Evolutionary conservation across 148 eudicot genomes (phyloP), one percentile per base, ranked within the genome.

Genomic region (Simmondsia chinensis): DNA sequence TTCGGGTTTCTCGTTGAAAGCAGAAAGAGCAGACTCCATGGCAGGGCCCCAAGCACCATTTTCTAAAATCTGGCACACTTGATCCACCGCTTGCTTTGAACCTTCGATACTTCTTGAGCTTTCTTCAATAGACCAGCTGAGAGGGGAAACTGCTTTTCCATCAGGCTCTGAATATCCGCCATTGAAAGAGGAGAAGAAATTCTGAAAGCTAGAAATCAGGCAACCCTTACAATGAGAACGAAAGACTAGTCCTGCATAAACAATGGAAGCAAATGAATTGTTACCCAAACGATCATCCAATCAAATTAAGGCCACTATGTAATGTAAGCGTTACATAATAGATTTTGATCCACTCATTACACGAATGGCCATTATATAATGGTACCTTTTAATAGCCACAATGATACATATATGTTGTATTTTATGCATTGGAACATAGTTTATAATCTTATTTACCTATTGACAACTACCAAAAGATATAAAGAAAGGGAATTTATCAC

Each of bases 31-130:
- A 20, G 52, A 50, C 68, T 85, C 94, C 28, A 75, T 12, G 22
- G 79, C 52, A 47, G 85, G 80, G 47, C 88, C 79, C 97, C 97
- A 89, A 41, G 70, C 56, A 44, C 79, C 71, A 57, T 76, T 69
- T 54, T 76, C 83, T 54, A 89, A 51, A 33, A 89, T 79, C 60
- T 25, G 50, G 59, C 84, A 79, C 46, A 79, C 75, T 57, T 70
- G 62, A 33, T 79, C 78, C 12, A 82, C 66, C 19, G 42, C 59
- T 43, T 67, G 59, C 34, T 39, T 69, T 23, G 33, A 32, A 20
- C 44, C 64, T n/a, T 67, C 66, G n/a, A 52, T 20, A 39, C 25
- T 59, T 20, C 43, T 72, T 7, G 27, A 32, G 50, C 39, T 52
- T 57, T 69, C 71, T 25, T 41, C 26, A 54, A 46, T 48, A 43